A percentile compares a stretch with the other conserved stretches of the same genome.
Conservation (phyloP, 2,329 filamentous ascomycete genomes). For the Arthrobotrys musiformis region DNA sequence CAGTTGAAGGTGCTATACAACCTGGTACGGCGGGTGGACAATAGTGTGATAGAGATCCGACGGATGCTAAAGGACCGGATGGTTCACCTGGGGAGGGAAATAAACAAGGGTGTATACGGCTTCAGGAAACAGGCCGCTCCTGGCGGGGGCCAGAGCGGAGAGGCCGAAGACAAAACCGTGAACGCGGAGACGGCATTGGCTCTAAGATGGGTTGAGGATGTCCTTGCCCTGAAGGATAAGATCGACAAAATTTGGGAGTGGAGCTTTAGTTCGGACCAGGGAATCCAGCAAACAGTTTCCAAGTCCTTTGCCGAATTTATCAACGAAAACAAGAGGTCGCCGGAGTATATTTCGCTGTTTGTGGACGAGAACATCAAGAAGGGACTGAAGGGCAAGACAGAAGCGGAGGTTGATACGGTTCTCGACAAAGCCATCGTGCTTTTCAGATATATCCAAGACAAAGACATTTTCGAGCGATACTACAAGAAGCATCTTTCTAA, state of each 20-base stretch:
- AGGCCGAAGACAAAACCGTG: slow-evolving; percentile 67
- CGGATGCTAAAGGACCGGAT: slow-evolving; percentile 78
- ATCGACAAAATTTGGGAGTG: slow-evolving; percentile 81
- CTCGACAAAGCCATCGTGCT: slow-evolving; percentile 90
- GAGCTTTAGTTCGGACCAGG: slow-evolving; percentile 79
- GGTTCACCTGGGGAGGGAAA: slow-evolving; percentile 80
- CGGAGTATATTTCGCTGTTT: slow-evolving; percentile 94
- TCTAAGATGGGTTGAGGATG: slow-evolving; percentile 94
- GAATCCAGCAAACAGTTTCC: slow-evolving; percentile 82
- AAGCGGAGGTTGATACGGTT: slow-evolving; percentile 82
- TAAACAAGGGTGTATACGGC: slow-evolving; percentile 73
- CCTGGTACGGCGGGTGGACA: slow-evolving; percentile 80
- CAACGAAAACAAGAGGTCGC: slow-evolving; percentile 84
- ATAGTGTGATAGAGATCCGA: slow-evolving; percentile 76
- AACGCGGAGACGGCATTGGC: slow-evolving; percentile 77
- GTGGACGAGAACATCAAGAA: slow-evolving; percentile 97
- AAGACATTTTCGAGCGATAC: slow-evolving; percentile 94
- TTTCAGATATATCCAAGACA: slow-evolving; percentile 87
- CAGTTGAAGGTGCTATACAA: slow-evolving; percentile 84
- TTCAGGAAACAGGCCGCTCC: slow-evolving; percentile 69
- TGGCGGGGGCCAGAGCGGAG: slow-evolving; percentile 56
- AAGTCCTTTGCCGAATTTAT: slow-evolving; percentile 93
- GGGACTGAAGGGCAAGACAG: slow-evolving; percentile 90
- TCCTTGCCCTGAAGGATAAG: slow-evolving; percentile 84
- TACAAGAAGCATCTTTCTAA: slow-evolving; percentile 97